These are phyloP conservation scores for Poterioochromonas sp. DNA, from an alignment of 352 stramenopile species.

Conservation along the genomic window DNA sequence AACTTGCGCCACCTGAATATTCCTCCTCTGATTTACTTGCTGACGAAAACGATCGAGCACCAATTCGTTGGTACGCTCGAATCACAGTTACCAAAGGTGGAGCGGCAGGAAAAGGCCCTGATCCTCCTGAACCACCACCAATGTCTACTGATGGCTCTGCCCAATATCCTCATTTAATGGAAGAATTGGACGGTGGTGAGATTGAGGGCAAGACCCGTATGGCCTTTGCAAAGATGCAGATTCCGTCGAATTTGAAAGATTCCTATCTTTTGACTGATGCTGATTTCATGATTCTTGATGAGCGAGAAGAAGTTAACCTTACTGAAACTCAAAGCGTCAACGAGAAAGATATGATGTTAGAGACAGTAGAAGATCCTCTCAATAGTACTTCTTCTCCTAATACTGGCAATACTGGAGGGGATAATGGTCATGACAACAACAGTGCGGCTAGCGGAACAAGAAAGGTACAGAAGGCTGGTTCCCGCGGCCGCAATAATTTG, in stretches of 20 bases:
- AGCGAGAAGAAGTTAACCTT: conserved; percentile 19
- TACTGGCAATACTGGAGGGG: too few relatives aligned
- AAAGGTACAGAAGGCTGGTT: too few relatives aligned
- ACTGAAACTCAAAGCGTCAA: neutral
- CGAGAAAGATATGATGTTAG: too few relatives aligned
- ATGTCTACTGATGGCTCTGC: neutral
- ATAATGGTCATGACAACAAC: too few relatives aligned
- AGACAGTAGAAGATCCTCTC: too few relatives aligned
- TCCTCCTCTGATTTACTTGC: neutral
- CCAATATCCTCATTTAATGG: neutral
- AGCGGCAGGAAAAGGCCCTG: conserved; percentile 2
- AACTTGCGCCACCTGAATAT: neutral
- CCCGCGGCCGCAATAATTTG: too few relatives aligned
- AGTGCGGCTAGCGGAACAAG: too few relatives aligned
- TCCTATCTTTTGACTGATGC: neutral
- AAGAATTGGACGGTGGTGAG: conserved; percentile 15
- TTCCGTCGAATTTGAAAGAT: neutral
- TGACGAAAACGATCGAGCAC: neutral
- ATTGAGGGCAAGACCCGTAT: conserved; percentile 3
- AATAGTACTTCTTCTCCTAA: too few relatives aligned
- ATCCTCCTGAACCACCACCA: neutral
- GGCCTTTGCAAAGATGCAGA: conserved; percentile 29
- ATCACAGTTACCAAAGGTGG: conserved; percentile 1
- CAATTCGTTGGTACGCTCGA: neutral
- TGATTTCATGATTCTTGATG: conserved; percentile 4